These are phyloP conservation scores for Hanseniaspora pseudoguilliermondii DNA, from an alignment of 805 yeast genomes.

Conservation along the genomic window DNA sequence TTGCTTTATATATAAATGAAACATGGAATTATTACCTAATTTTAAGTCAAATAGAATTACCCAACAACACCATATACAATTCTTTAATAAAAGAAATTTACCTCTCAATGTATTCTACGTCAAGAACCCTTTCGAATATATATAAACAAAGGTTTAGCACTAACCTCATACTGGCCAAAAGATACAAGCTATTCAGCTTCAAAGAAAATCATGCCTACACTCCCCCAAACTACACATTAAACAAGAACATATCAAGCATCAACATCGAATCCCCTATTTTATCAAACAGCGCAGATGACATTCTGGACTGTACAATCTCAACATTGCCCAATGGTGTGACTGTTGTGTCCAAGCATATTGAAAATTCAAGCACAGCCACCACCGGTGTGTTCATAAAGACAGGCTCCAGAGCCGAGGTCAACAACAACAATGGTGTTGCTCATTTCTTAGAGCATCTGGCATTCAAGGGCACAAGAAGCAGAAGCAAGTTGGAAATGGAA, in stretches of 20 bases:
- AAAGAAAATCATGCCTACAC: not conserved
- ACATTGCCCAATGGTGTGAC: slow-evolving; percentile 82
- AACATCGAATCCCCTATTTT: slow-evolving; percentile 7
- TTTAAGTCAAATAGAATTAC: too few species aligned
- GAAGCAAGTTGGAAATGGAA: slow-evolving; percentile 75
- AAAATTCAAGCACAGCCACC: slow-evolving; percentile 85
- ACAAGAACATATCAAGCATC: not conserved
- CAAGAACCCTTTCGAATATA: not conserved
- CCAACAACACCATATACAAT: not conserved
- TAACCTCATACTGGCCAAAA: not conserved
- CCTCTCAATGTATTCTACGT: not conserved
- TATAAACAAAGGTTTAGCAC: too few species aligned
- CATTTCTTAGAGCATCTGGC: slow-evolving; percentile 95
- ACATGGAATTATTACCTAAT: too few species aligned
- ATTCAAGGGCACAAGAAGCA: slow-evolving; percentile 77
- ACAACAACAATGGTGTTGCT: slow-evolving; percentile 83
- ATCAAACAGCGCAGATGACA: not conserved
- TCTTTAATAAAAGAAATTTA: not conserved
- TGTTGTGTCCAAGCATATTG: slow-evolving; percentile 80
- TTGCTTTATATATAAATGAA: too few species aligned
- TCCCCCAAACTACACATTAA: slow-evolving; percentile 1
- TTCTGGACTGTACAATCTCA: slow-evolving; percentile 37
- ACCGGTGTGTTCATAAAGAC: slow-evolving; percentile 98
- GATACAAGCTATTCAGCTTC: not conserved
- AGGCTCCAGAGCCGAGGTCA: slow-evolving; percentile 90